Conservation (phyloP, 345 rosid genomes). For the Brassica juncea region DNA sequence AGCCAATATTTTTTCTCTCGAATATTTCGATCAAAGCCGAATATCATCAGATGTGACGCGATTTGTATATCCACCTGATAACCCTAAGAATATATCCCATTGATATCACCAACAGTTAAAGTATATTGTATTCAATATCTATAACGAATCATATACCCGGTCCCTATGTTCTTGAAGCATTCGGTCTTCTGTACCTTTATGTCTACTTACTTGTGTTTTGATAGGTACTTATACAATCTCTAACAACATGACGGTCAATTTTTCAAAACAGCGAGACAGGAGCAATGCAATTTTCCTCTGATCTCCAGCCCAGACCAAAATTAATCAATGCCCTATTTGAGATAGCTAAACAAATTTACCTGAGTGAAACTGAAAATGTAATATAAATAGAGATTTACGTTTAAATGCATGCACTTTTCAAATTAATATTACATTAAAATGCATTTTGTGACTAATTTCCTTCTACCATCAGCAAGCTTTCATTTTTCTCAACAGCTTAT, state of each 20-base stretch:
- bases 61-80: not conserved
- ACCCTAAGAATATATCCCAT: not conserved
- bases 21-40: not conserved
- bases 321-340: not conserved
- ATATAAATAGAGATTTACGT: not conserved
- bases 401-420: too few relatives aligned
- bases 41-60: not conserved
- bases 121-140: not conserved
- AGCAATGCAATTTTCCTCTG: not conserved
- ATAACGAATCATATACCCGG: not conserved
- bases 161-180: not conserved
- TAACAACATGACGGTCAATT: not conserved
- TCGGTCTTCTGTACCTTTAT: not conserved
- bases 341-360: not conserved
- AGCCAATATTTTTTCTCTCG: not conserved
- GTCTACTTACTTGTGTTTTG: too few relatives aligned
- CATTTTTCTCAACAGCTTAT: constrained; percentile 56
- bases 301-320: not conserved
- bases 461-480: constrained; percentile 15
- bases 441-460: too few relatives aligned
- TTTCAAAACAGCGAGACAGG: not conserved
- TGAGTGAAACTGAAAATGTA: not conserved
- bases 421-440: too few relatives aligned
- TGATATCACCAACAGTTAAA: not conserved
- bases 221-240: too few relatives aligned